Conservation (phyloP, 352 stramenopile species). For the Phytophthora podocarpi region DNA sequence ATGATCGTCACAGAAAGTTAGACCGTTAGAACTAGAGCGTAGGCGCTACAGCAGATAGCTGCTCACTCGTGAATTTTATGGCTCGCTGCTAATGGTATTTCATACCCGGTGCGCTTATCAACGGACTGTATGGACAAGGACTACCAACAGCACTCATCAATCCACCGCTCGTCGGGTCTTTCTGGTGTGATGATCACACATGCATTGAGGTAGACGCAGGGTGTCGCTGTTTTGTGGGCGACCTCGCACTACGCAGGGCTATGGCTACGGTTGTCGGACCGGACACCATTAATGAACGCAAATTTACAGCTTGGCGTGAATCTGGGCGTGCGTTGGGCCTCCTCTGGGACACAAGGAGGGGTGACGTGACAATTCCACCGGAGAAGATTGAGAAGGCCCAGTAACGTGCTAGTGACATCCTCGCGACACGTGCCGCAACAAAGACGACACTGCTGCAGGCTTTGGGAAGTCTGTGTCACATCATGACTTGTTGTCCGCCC, state of each 20-base stretch:
- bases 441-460: neutral
- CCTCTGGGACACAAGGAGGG: neutral
- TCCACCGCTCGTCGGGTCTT: too few species aligned
- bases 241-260: neutral
- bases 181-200: conserved; percentile 2
- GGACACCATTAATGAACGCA: neutral
- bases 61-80: too few species aligned
- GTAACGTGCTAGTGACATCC: neutral
- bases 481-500: neutral
- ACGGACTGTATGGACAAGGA: conserved; percentile 1
- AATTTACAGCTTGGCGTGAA: conserved; percentile 4
- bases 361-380: neutral
- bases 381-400: conserved; percentile 4
- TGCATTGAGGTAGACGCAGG: neutral
- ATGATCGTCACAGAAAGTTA: too few species aligned
- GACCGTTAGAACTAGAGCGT: too few species aligned
- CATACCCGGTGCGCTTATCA: neutral
- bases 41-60: too few species aligned
- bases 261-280: conserved; percentile 1
- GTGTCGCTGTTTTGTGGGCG: neutral
- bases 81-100: too few species aligned
- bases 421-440: neutral
- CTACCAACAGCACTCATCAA: neutral
- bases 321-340: neutral
- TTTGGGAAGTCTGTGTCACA: neutral